These are phyloP conservation scores for Monosporascus sp. DNA, from an alignment of 2,329 filamentous ascomycete genomes.

Conservation along the genomic window DNA sequence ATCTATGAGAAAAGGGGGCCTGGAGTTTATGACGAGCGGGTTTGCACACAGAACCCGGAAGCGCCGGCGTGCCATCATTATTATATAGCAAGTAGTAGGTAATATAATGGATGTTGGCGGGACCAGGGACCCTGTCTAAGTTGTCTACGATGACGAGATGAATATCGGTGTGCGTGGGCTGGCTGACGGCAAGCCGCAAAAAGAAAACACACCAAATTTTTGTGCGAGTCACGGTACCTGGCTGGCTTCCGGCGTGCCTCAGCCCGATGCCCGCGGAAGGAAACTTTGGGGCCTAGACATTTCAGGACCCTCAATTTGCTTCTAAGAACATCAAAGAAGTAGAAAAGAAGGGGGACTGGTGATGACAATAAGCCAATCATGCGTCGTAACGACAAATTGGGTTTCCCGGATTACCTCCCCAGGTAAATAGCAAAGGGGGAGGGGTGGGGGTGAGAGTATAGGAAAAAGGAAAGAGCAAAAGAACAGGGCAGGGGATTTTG, in stretches of 20 bases:
- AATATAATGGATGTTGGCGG: neutral
- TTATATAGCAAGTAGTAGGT: neutral
- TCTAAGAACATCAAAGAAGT: neutral
- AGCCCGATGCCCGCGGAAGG: neutral
- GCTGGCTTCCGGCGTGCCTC: no score
- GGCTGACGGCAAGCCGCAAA: neutral
- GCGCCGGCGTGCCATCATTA: neutral
- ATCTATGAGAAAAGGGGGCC: constrained; percentile 9
- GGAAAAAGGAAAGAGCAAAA: neutral
- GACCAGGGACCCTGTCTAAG: neutral
- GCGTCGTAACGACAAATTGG: neutral
- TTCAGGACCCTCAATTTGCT: neutral
- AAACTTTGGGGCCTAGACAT: neutral
- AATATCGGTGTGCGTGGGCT: neutral
- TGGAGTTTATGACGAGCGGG: constrained; percentile 1
- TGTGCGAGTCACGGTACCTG: no score
- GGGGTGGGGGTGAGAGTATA: neutral
- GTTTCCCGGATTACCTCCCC: neutral
- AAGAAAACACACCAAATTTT: neutral
- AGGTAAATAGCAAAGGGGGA: neutral
- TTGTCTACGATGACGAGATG: neutral
- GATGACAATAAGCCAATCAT: neutral
- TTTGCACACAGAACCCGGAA: neutral
- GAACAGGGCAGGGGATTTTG: neutral
- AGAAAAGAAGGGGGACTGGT: neutral